Conservation (phyloP, 441 rosid genomes). For the Gossypium schwendimanii region DNA sequence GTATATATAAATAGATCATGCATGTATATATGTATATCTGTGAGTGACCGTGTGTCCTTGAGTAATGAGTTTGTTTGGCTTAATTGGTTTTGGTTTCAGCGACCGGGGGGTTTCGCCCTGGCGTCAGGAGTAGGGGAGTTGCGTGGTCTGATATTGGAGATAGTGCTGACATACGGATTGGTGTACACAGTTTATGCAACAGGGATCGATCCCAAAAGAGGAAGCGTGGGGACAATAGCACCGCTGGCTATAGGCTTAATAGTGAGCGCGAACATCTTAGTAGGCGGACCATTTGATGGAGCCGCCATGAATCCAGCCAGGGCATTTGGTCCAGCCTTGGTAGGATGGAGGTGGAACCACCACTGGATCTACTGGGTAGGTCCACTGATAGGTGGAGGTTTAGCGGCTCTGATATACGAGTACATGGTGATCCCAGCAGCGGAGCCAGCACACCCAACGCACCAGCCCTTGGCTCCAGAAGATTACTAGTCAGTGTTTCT, state of each 20-base stretch:
- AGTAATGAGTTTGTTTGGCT: background rate
- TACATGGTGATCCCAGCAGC: constrained; percentile 11
- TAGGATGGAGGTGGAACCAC: constrained; percentile 23
- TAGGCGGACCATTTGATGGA: constrained; percentile 28
- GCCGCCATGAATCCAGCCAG: constrained; percentile 27
- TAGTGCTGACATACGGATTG: constrained; percentile 26
- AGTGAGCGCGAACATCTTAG: constrained; percentile 24
- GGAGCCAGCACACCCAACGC: constrained; percentile 11
- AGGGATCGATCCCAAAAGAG: constrained; percentile 25
- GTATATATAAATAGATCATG: constrained; percentile 4
- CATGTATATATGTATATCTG: background rate
- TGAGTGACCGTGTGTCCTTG: background rate
- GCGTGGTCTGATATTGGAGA: constrained; percentile 19
- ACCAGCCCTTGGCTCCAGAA: constrained; percentile 21
- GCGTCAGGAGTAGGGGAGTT: constrained; percentile 17
- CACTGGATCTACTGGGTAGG: constrained; percentile 35
- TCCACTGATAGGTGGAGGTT: constrained; percentile 24
- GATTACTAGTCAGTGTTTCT: constrained; percentile 4
- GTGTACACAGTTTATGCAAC: constrained; percentile 27
- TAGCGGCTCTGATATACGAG: constrained; percentile 26
- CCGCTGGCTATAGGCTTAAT: constrained; percentile 25
- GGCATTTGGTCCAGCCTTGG: constrained; percentile 28
- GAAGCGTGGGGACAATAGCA: constrained; percentile 20
- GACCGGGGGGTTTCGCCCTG: constrained; percentile 14
- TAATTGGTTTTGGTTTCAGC: constrained; percentile 10